Evolutionary conservation across 345 rosid genomes (phyloP).

Genomic region (Lumnitzera racemosa): DNA sequence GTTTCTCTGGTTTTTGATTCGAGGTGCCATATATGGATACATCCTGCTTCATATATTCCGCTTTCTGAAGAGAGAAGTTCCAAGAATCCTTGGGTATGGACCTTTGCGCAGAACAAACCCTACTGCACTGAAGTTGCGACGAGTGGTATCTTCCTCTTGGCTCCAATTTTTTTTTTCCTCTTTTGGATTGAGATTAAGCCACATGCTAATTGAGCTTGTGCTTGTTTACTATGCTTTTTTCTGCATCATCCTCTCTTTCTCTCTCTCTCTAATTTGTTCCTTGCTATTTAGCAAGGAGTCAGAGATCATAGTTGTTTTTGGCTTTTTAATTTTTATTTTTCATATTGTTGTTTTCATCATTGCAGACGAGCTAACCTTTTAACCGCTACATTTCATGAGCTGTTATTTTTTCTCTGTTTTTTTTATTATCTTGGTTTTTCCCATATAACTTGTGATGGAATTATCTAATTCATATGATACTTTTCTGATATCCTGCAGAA

Average conservation of each 20-base stretch:
- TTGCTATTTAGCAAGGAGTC: no score
- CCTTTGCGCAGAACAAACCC: slow-evolving; percentile 60
- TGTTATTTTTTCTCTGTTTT: background rate
- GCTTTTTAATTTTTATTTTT: no score
- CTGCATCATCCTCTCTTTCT: no score
- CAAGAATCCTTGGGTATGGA: slow-evolving; percentile 72
- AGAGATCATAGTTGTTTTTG: no score
- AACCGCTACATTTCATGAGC: no score
- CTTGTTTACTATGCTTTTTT: no score
- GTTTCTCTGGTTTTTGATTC: slow-evolving; percentile 63
- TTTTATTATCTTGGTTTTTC: slow-evolving; percentile 6
- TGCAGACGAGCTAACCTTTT: no score
- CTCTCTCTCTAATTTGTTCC: no score
- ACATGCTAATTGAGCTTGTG: no score
- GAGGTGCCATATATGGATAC: slow-evolving; percentile 53
- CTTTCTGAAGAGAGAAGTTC: slow-evolving; percentile 66
- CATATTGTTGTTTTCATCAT: no score
- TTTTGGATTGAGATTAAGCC: background rate
- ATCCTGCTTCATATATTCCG: slow-evolving; percentile 51
- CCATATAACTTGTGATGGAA: slow-evolving; percentile 2
- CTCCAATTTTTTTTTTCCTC: background rate
- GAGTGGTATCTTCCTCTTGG: slow-evolving; percentile 56
- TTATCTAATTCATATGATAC: slow-evolving; percentile 11
- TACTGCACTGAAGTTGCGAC: slow-evolving; percentile 55
- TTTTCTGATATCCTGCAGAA: slow-evolving; percentile 45